Base-by-base conservation (phyloP, 163 green algal species). In the Picocystis sp. region DNA sequence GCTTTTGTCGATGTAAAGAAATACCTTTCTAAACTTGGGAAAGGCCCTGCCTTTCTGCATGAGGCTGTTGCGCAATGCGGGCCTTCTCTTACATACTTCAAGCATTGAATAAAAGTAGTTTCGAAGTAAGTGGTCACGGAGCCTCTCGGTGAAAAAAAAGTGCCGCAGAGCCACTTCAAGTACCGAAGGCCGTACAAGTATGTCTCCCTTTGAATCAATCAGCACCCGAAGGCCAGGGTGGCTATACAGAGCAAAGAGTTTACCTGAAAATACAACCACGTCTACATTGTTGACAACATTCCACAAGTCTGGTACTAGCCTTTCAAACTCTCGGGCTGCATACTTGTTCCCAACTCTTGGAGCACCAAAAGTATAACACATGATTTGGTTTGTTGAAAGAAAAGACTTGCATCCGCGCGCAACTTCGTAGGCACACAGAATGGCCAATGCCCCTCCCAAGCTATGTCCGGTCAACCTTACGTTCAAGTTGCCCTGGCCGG, bases 321-420 rank as follows among this genome's bases (percentile, higher is more conserved):
- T 15, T 21, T 66, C 50, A 35, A 56, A 51, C 13, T 54, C 48
- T 11, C 15, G 1, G 12, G 48, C 61, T 55, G 60, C 63, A 29
- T 48, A 43, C 29, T 61, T 22, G 64, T 94, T 92, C 58, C 84
- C 84, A 2, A 92, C 77, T 9, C 84, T 75, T 3, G 84, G 84
- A 1, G 70, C 69, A 1, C 84, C 84, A 66, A 83, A 93, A 0
- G 79, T 92, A 56, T 74, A 81, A 25, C 56, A 66, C 6, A 42
- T 19, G 6, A 67, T 12, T 11, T 53, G 3, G 8, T 58, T 10
- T 21, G 24, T 41, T 5, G 29, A 38, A 12, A 38, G 29, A 38
- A 38, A 38, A 8, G 29, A 38, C 81, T 63, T 17, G 70, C 69
- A 22, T 42, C 24, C 50, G 1, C 44, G 17, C 8, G 50, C 24